Conservation (phyloP, 345 rosid species). For the Cardamine chenopodiifolia region DNA sequence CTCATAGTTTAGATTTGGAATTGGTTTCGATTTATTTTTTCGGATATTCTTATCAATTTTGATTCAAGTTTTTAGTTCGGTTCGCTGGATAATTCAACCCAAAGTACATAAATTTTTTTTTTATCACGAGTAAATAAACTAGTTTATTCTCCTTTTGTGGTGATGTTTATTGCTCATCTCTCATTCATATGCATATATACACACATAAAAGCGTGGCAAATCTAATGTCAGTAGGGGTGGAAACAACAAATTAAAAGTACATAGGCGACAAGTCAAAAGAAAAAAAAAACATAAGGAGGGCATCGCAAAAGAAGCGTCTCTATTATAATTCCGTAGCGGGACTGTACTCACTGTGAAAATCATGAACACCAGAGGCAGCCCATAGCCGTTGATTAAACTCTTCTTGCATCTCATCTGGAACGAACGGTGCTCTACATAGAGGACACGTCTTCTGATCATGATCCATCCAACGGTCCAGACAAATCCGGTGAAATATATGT, state of each 20-base stretch:
- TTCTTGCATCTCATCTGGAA: constrained; percentile 81
- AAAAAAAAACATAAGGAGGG: background rate
- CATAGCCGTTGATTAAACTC: constrained; percentile 82
- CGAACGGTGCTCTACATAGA: constrained; percentile 76
- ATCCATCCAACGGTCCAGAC: constrained; percentile 97
- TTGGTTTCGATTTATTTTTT: background rate
- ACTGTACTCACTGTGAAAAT: constrained; percentile 61
- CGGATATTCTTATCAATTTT: background rate
- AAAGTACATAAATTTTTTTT: no score
- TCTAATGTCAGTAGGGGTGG: constrained; percentile 33
- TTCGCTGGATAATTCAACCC: background rate
- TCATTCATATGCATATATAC: constrained; percentile 18
- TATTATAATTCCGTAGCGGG: constrained; percentile 48
- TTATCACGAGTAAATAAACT: background rate
- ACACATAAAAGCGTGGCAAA: constrained; percentile 37
- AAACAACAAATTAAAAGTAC: constrained; percentile 30
- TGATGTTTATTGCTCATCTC: constrained; percentile 35
- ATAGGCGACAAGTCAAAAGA: constrained; percentile 23
- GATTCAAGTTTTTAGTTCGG: background rate
- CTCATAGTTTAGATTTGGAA: background rate
- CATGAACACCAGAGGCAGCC: constrained; percentile 65
- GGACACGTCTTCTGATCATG: constrained; percentile 88
- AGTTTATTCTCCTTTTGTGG: background rate
- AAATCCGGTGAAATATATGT: constrained; percentile 79
- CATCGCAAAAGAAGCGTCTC: background rate